phyloP scores from a whole-genome alignment of 1,284 basidiomycete genomes.

The Abortiporus biennis region DNA sequence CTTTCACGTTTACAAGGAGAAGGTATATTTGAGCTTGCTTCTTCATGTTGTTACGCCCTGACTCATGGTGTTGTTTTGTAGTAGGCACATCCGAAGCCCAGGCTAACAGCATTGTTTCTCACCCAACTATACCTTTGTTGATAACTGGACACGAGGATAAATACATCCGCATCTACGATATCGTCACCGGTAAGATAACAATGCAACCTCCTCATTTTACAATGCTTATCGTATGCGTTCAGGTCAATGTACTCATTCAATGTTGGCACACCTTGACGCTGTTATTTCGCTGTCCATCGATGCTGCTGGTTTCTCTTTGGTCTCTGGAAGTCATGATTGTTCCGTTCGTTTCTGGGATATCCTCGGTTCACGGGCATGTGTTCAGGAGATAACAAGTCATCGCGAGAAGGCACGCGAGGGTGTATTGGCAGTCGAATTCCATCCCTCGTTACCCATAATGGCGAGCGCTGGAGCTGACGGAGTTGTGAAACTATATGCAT shows the following conservation, averaged over 20 bases:
- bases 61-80: constrained; percentile 22
- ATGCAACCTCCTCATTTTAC: too few relatives aligned
- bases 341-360: constrained; percentile 95
- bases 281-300: constrained; percentile 91
- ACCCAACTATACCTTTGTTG: constrained; percentile 86
- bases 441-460: constrained; percentile 81
- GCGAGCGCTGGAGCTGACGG: constrained; percentile 93
- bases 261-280: constrained; percentile 87
- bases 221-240: too few relatives aligned
- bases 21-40: constrained; percentile 47
- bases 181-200: constrained; percentile 61
- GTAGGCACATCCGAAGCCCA: constrained; percentile 73
- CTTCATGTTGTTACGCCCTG: constrained; percentile 7
- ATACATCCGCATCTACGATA: constrained; percentile 86
- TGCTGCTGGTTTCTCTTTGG: constrained; percentile 78
- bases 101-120: constrained; percentile 86
- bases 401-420: constrained; percentile 88
- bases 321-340: constrained; percentile 91
- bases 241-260: constrained; percentile 84
- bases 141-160: constrained; percentile 94
- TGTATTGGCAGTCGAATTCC: constrained; percentile 83
- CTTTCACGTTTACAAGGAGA: constrained; percentile 64
- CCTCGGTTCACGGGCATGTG: constrained; percentile 70
- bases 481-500: constrained; percentile 86
- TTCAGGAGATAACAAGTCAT: constrained; percentile 89